Evolutionary conservation across 2,329 filamentous ascomycete genomes (phyloP), one percentile per base, ranked within the genome.

Genomic region (Curvularia lunata): DNA sequence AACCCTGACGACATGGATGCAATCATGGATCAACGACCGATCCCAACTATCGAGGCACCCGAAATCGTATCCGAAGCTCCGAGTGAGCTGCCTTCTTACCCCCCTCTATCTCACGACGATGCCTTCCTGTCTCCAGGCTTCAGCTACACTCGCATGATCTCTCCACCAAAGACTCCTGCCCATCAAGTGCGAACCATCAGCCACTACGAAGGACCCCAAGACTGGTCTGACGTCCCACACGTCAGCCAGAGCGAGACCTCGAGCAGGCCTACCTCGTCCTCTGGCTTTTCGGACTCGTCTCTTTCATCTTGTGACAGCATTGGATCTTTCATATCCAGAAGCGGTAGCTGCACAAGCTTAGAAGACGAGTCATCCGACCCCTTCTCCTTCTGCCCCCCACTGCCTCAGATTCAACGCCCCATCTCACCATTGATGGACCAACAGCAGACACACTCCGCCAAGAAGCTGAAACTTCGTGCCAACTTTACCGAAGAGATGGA

Each of bases 401-500:
- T 65, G 3, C 56, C 61, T 58, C 73, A 73, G 37, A 64, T 66
- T 49, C 59, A 62, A 16, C 65, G 64, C n/a, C 66, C 71, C 27
- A 69, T 62, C 30, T 76, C 75, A 23, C 75, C 76, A 25, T 61
- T 75, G 6, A 64, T 70, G 30, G 54, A 62, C 19, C 72, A 71
- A 32, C 70, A 68, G 46, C 65, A 66, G 30, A 64, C 61, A 38
- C 69, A 64, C 6, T 51, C 70, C 10, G 56, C 65, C 6, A 81
- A 80, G 69, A 79, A 80, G 58, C 66, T 78, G 52, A 82, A 79
- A 68, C 72, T 78, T 34, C 75, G 74, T 49, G 76, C 75, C 5
- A 78, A 75, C 40, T 89, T 86, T 83, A 87, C 83, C 5, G 77
- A 82, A 42, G 85, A 86, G 50, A 88, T 88, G 85, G 86, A 89